Conservation (phyloP, 306 rosid species). For the Abrus pulchellus region DNA sequence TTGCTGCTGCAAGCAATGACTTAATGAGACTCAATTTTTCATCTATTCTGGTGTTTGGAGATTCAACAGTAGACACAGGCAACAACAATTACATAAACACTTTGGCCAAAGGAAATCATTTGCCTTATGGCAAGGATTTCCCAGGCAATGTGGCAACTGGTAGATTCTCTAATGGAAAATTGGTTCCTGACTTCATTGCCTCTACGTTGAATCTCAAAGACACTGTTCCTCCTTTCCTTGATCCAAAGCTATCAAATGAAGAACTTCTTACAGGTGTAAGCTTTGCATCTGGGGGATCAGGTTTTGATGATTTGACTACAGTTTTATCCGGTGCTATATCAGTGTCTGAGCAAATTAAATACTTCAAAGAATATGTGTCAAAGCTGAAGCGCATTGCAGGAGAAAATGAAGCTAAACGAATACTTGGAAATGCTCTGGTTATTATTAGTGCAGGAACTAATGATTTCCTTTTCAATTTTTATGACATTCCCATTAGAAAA, state of each 20-base stretch:
- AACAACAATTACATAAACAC: slow-evolving; percentile 70
- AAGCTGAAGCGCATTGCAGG: slow-evolving; percentile 61
- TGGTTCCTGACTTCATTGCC: slow-evolving; percentile 66
- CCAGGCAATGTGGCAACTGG: slow-evolving; percentile 67
- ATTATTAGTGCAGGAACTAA: slow-evolving; percentile 72
- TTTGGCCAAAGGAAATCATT: slow-evolving; percentile 56
- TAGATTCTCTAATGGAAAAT: slow-evolving; percentile 74
- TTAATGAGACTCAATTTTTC: slow-evolving; percentile 49
- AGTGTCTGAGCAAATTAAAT: slow-evolving; percentile 58
- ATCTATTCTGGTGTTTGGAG: slow-evolving; percentile 71
- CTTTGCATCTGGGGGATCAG: slow-evolving; percentile 71
- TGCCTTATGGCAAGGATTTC: slow-evolving; percentile 70
- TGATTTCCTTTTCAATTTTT: slow-evolving; percentile 65
- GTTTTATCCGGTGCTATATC: slow-evolving; percentile 45
- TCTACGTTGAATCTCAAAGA: slow-evolving; percentile 61
- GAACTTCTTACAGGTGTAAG: slow-evolving; percentile 68
- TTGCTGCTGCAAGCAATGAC: slow-evolving; percentile 42
- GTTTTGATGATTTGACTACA: slow-evolving; percentile 63
- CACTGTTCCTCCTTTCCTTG: slow-evolving; percentile 62
- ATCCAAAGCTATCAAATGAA: slow-evolving; percentile 55
- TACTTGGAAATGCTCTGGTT: slow-evolving; percentile 55
- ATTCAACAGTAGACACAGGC: slow-evolving; percentile 70
- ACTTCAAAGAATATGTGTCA: slow-evolving; percentile 57
- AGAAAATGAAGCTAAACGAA: slow-evolving; percentile 48
- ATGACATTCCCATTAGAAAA: slow-evolving; percentile 60